phyloP scores from a whole-genome alignment of 805 yeast genomes.

The Cyberlindnera mrakii region DNA sequence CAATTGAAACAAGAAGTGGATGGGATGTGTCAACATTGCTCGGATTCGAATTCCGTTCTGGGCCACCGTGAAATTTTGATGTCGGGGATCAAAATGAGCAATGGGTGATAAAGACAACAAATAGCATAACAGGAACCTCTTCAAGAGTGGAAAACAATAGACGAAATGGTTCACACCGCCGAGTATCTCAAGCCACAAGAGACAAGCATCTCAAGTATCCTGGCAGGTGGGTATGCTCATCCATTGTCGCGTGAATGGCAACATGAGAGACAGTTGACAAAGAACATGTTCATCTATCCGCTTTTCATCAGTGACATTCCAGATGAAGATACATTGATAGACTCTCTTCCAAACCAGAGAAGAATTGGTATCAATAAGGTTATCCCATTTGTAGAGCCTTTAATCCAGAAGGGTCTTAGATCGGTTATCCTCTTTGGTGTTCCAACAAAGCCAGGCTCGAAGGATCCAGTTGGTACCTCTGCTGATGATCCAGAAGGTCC shows the following conservation, averaged over 20 bases:
- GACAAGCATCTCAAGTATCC: conserved; percentile 63
- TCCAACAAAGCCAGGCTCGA: conserved; percentile 65
- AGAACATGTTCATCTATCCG: conserved; percentile 90
- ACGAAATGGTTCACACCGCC: conserved; percentile 56
- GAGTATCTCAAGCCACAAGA: conserved; percentile 55
- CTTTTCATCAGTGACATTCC: conserved; percentile 75
- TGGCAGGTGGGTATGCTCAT: conserved; percentile 93
- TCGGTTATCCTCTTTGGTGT: conserved; percentile 93
- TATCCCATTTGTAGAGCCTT: conserved; percentile 58
- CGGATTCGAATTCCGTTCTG: too few relatives aligned
- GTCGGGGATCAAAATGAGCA: too few relatives aligned
- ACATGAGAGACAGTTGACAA: conserved; percentile 71
- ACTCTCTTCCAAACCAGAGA: conserved; percentile 81
- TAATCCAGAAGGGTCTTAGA: conserved; percentile 75
- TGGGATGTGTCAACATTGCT: too few relatives aligned
- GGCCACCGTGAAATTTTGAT: too few relatives aligned
- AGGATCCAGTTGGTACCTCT: conserved; percentile 77
- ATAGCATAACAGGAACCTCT: too few relatives aligned
- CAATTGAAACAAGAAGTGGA: too few relatives aligned
- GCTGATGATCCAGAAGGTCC: conserved; percentile 98
- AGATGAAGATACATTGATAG: conserved; percentile 72
- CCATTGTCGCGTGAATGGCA: conserved; percentile 92
- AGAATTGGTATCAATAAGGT: conserved; percentile 80
- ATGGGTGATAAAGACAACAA: too few relatives aligned
- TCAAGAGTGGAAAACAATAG: background rate